These are phyloP conservation scores for Fusarium falciforme DNA, from an alignment of 2,329 filamentous ascomycete species.

Conservation along the genomic window DNA sequence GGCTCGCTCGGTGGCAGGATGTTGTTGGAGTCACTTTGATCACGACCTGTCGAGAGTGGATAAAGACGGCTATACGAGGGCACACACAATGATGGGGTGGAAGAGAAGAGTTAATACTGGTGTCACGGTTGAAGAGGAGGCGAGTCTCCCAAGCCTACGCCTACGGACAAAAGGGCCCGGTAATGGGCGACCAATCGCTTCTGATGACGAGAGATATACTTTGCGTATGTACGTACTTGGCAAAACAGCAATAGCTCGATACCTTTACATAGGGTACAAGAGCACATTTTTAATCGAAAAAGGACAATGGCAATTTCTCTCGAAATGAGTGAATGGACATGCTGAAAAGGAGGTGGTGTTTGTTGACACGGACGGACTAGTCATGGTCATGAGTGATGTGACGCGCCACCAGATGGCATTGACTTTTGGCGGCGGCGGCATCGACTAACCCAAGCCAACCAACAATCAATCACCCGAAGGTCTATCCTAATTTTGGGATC, in stretches of 20 bases:
- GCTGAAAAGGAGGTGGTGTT: background rate
- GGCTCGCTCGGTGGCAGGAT: conserved; percentile 1
- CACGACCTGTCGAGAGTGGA: conserved; percentile 13
- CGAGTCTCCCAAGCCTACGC: background rate
- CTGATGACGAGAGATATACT: conserved; percentile 22
- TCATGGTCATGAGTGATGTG: conserved; percentile 5
- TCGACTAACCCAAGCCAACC: background rate
- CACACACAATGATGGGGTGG: background rate
- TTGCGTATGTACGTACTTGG: conserved; percentile 38
- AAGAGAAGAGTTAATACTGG: conserved; percentile 2
- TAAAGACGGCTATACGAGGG: conserved; percentile 5
- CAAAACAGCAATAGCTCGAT: conserved; percentile 33
- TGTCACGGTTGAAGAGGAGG: conserved; percentile 1
- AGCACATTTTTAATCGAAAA: conserved; percentile 33
- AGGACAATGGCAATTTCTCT: conserved; percentile 28
- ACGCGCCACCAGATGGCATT: conserved; percentile 10
- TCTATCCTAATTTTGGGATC: conserved; percentile 16
- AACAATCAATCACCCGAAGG: background rate
- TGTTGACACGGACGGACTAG: background rate
- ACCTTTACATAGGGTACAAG: conserved; percentile 29
- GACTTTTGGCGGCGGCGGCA: background rate
- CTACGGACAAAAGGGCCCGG: background rate
- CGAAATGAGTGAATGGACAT: conserved; percentile 17
- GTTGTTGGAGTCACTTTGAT: conserved; percentile 10
- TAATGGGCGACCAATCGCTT: conserved; percentile 2